These are phyloP conservation scores for Euphorbia lathyris DNA, from an alignment of 345 rosid species.

Conservation along the genomic window DNA sequence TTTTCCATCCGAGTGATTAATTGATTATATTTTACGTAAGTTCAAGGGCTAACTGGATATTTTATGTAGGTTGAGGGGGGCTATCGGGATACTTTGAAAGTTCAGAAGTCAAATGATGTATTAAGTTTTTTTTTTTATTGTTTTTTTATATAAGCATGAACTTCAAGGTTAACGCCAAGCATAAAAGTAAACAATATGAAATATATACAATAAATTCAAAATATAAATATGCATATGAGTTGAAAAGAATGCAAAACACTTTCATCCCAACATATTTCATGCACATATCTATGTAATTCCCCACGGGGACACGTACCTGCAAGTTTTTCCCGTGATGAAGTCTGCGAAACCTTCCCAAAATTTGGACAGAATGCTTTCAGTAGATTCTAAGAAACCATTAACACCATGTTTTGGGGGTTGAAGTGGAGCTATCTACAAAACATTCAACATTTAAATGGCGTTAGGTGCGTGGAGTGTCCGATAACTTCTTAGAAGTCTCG, in stretches of 20 bases:
- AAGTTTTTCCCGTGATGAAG: conserved; percentile 71
- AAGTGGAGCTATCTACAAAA: conserved; percentile 64
- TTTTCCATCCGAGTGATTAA: too few species aligned
- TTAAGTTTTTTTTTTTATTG: too few species aligned
- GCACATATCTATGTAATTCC: background rate
- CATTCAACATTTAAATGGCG: conserved; percentile 5
- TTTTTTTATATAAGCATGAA: background rate
- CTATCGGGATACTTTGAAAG: too few species aligned
- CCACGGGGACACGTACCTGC: conserved; percentile 51
- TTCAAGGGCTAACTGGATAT: too few species aligned
- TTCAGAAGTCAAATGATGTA: too few species aligned
- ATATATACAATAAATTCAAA: background rate
- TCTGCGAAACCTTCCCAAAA: conserved; percentile 63
- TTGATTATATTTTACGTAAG: too few species aligned
- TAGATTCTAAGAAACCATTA: conserved; percentile 67
- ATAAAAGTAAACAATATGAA: background rate
- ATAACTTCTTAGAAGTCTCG: too few species aligned
- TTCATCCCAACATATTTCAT: background rate
- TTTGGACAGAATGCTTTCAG: conserved; percentile 47
- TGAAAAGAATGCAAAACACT: background rate
- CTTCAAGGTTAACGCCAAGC: too few species aligned
- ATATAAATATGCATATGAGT: background rate
- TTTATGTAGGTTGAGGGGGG: too few species aligned
- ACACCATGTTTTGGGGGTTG: conserved; percentile 52
- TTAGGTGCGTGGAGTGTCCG: too few species aligned